phyloP scores from a whole-genome alignment of 2,329 filamentous ascomycete genomes.

The Claviceps purpurea region DNA sequence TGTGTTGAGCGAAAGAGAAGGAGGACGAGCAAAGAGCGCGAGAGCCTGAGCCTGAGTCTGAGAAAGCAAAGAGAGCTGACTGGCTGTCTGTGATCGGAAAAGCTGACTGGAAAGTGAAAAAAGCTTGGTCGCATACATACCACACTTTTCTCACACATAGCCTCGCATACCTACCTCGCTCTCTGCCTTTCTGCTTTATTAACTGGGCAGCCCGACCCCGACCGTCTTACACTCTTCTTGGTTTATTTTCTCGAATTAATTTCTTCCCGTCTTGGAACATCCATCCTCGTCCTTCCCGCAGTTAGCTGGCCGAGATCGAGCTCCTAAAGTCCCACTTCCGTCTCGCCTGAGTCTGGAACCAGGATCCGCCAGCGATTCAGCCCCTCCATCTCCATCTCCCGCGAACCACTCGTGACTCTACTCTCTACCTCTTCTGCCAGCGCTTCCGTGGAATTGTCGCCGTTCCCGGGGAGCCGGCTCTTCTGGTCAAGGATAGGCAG shows the following conservation, averaged over 20 bases:
- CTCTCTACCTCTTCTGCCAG: not conserved
- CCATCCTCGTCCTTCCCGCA: not conserved
- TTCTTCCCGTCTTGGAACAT: not conserved
- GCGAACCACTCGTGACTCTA: not conserved
- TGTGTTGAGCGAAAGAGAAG: no score
- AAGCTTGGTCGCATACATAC: no score
- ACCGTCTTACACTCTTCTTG: not conserved
- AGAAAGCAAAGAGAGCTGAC: no score
- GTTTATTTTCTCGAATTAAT: not conserved
- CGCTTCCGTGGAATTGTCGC: constrained; percentile 4
- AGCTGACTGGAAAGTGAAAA: no score
- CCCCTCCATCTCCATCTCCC: not conserved
- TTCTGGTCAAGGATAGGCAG: not conserved
- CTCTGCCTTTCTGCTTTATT: no score
- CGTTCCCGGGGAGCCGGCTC: constrained; percentile 5
- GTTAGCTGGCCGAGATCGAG: not conserved
- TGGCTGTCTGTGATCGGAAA: no score
- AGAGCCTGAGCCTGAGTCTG: no score
- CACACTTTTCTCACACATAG: no score
- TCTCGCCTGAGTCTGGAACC: constrained; percentile 1
- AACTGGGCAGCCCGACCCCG: no score
- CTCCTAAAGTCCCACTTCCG: constrained; percentile 4
- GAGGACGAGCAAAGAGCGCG: no score
- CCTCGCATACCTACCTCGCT: no score
- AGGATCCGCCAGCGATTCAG: constrained; percentile 2